Conservation (phyloP, 1,139 yeast species). For the Kluyveromyces marxianus region DNA sequence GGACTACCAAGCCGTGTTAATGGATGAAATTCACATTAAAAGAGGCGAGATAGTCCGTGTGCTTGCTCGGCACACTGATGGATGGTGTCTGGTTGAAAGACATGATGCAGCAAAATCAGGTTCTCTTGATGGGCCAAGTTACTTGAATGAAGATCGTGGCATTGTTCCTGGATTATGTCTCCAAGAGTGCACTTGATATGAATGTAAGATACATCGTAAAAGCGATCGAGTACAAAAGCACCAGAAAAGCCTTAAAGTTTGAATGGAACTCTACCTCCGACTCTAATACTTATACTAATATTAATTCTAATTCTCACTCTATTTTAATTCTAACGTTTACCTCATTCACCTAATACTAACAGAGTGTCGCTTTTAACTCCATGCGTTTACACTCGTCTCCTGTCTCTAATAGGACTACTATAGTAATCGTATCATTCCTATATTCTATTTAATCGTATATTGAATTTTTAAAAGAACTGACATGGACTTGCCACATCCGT, state of each 20-base stretch:
- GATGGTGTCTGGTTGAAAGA: conserved; percentile 36
- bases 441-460: no score
- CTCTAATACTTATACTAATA: neutral
- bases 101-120: neutral
- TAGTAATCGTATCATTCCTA: no score
- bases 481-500: no score
- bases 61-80: conserved; percentile 36
- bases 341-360: neutral
- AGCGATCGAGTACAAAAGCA: no score
- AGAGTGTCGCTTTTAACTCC: no score
- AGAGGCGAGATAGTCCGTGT: conserved; percentile 31
- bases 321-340: neutral
- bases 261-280: neutral
- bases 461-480: no score
- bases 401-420: no score
- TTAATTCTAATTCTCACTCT: neutral
- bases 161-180: conserved; percentile 34
- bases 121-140: conserved; percentile 15
- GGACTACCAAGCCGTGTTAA: conserved; percentile 27
- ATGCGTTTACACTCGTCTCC: no score
- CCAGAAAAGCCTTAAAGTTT: neutral
- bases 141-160: conserved; percentile 33
- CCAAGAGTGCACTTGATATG: conserved; percentile 1
- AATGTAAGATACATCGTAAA: neutral
- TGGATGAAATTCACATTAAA: conserved; percentile 32